Conservation (phyloP, 345 rosid species). For the Linum usitatissimum region DNA sequence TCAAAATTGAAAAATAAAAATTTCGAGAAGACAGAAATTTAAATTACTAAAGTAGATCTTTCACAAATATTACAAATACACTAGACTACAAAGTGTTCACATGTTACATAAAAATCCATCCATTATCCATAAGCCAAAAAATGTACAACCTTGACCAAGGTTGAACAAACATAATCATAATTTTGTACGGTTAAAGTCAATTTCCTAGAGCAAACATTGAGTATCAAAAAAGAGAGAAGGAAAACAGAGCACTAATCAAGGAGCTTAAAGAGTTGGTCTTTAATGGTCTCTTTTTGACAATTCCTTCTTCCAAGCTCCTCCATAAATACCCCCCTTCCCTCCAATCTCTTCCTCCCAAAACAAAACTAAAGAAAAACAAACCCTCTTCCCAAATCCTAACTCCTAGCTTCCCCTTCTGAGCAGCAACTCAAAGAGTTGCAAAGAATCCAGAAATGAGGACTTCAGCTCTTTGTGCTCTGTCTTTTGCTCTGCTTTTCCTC, state of each 20-base stretch:
- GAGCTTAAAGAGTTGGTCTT: not conserved
- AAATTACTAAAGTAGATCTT: too few species aligned
- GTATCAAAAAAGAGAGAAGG: not conserved
- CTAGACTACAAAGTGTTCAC: too few species aligned
- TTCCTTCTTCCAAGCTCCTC: not conserved
- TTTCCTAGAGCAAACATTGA: not conserved
- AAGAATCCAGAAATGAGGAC: not conserved
- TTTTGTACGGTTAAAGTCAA: too few species aligned
- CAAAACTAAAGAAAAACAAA: not conserved
- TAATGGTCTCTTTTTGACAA: not conserved
- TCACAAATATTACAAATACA: too few species aligned
- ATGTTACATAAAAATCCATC: not conserved
- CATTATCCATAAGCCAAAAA: not conserved
- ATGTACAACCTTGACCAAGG: not conserved
- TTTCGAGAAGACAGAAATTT: too few species aligned
- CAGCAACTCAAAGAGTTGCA: not conserved
- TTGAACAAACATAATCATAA: not conserved
- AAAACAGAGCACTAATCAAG: not conserved
- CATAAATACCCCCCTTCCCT: not conserved
- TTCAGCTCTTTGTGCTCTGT: not conserved
- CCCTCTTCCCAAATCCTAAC: not conserved
- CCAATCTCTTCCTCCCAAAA: not conserved
- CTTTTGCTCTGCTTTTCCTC: not conserved
- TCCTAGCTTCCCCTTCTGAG: not conserved
- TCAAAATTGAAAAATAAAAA: too few species aligned